Evolutionary conservation across 75 land plant genomes (phyloP).

Genomic region (Adiantum capillusveneris): DNA sequence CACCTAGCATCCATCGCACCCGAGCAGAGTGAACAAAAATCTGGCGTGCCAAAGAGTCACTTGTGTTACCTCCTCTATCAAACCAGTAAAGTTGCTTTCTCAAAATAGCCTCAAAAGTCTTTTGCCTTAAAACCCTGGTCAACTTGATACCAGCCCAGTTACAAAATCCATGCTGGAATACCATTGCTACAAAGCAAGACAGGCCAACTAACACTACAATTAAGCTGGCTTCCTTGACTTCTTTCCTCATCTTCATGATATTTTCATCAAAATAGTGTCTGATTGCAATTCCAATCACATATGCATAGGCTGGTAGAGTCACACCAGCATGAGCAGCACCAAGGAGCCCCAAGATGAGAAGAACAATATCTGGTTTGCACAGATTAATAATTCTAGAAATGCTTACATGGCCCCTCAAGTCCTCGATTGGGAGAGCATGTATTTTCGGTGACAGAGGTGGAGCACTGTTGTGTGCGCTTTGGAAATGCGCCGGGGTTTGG

Average conservation of each 20-base stretch:
- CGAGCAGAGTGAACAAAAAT: constrained; percentile 28
- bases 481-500: no score
- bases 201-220: constrained; percentile 34
- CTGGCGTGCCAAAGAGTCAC: constrained; percentile 26
- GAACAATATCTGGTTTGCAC: constrained; percentile 30
- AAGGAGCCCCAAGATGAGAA: constrained; percentile 31
- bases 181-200: no score
- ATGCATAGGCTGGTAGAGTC: constrained; percentile 36
- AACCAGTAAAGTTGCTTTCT: no score
- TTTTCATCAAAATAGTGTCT: constrained; percentile 23
- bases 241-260: constrained; percentile 19
- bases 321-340: constrained; percentile 39
- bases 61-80: constrained; percentile 43
- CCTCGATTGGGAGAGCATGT: not conserved
- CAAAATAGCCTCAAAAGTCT: no score
- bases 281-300: constrained; percentile 31
- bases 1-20: constrained; percentile 41
- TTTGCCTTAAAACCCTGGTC: no score
- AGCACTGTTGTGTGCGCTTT: no score
- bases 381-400: constrained; percentile 28
- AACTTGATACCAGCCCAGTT: no score
- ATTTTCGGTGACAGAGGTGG: not conserved
- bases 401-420: not conserved
- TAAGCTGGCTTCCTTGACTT: constrained; percentile 20
- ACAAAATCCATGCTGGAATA: no score